phyloP scores from a whole-genome alignment of 768 basidiomycete genomes.

The Infundibulicybe gibba region DNA sequence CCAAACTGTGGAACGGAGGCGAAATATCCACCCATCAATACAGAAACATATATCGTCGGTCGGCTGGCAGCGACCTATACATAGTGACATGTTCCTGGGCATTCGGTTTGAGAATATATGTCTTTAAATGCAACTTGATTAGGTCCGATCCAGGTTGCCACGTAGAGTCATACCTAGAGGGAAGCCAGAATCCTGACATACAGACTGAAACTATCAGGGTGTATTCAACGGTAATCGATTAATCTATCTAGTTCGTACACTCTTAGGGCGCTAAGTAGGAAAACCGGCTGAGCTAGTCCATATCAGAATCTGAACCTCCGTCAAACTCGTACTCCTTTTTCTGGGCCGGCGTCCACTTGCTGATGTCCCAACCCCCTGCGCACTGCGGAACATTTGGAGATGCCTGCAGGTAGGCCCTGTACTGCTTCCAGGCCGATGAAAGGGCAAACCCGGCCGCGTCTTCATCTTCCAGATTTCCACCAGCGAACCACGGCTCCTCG shows the following conservation, averaged over 20 bases:
- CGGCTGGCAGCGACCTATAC: conserved; percentile 59
- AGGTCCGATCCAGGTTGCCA: too few relatives aligned
- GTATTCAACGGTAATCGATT: too few relatives aligned
- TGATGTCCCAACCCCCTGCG: conserved; percentile 30
- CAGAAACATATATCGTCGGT: conserved; percentile 76
- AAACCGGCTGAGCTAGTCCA: too few relatives aligned
- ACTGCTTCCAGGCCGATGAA: conserved; percentile 34
- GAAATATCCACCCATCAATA: conserved; percentile 70
- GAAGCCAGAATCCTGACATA: too few relatives aligned
- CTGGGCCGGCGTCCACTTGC: conserved; percentile 26
- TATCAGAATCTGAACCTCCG: conserved; percentile 2
- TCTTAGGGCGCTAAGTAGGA: too few relatives aligned
- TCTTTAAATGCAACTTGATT: too few relatives aligned
- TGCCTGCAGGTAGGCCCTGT: conserved; percentile 22
- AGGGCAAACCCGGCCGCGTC: conserved; percentile 19
- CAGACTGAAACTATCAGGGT: too few relatives aligned
- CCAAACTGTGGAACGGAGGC: conserved; percentile 57
- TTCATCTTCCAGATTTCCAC: conserved; percentile 19
- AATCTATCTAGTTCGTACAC: too few relatives aligned
- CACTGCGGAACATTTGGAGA: conserved; percentile 22
- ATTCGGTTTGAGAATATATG: too few relatives aligned
- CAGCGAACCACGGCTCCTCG: conserved; percentile 23
- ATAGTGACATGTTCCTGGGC: conserved; percentile 16
- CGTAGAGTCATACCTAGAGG: too few relatives aligned
- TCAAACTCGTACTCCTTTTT: conserved; percentile 26